Percentiles rank a stretch among this genome's conserved stretches.
phyloP scores from a whole-genome alignment of 148 eudicot genomes.

The Linanthus parryae region DNA sequence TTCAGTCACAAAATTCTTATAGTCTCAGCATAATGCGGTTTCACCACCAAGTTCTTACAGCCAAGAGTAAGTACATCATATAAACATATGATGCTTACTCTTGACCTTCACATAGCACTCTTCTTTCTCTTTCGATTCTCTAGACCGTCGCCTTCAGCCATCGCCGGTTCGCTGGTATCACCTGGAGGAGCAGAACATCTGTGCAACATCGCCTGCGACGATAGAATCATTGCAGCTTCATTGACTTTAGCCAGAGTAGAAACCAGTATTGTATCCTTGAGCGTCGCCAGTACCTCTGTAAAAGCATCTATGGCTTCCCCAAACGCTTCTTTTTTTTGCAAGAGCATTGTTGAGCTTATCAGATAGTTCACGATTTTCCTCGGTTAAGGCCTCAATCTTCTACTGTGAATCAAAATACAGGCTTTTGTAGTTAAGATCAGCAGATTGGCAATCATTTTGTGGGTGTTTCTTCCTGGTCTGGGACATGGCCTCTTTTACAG shows the following conservation, averaged over 20 bases:
- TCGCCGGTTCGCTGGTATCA: too few species aligned
- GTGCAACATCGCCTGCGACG: constrained; percentile 1
- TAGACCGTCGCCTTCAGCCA: neutral
- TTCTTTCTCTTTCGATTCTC: neutral
- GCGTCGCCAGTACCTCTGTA: neutral
- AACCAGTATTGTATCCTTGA: constrained; percentile 9
- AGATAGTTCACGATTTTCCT: constrained; percentile 5
- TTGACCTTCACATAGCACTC: neutral
- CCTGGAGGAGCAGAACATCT: too few species aligned
- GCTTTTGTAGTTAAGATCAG: constrained; percentile 23
- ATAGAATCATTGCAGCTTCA: constrained; percentile 7
- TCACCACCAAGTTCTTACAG: too few species aligned
- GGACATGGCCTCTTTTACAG: constrained; percentile 18
- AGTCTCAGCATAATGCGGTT: too few species aligned
- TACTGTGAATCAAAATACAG: constrained; percentile 27
- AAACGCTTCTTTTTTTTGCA: constrained; percentile 14
- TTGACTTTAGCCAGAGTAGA: constrained; percentile 14
- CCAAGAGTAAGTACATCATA: too few species aligned
- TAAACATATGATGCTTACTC: too few species aligned
- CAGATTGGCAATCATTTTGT: neutral
- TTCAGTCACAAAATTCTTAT: too few species aligned
- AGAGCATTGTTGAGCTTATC: constrained; percentile 8
- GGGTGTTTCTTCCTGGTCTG: constrained; percentile 9
- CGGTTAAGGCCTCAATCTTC: constrained; percentile 19
- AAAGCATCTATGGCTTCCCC: constrained; percentile 7